Conservation (phyloP, 352 stramenopile species). For the Globisporangium canariense region DNA sequence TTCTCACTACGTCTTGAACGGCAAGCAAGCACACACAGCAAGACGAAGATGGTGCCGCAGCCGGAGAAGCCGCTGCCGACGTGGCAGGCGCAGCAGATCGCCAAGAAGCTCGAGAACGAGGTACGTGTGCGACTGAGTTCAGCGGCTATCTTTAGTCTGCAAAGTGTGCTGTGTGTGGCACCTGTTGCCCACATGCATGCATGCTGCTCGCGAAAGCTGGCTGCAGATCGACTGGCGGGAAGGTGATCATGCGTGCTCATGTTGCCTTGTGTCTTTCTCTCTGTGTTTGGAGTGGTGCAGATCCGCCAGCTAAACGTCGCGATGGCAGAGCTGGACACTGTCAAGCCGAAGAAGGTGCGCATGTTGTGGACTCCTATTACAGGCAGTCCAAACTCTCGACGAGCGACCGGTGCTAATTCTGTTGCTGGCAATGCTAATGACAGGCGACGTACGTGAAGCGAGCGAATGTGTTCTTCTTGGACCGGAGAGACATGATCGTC, state of each 20-base stretch:
- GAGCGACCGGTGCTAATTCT: background rate
- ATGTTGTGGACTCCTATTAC: background rate
- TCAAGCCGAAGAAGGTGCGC: slow-evolving; percentile 65
- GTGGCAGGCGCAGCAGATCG: slow-evolving; percentile 46
- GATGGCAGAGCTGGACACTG: slow-evolving; percentile 62
- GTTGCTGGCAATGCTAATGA: background rate
- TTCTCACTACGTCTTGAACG: too few species aligned
- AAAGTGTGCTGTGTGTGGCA: background rate
- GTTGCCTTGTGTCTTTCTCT: background rate
- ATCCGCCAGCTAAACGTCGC: slow-evolving; percentile 78
- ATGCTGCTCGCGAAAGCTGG: background rate
- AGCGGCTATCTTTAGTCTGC: background rate
- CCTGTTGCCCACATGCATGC: background rate
- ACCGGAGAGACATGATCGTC: slow-evolving; percentile 60
- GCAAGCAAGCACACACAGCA: background rate
- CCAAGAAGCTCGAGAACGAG: slow-evolving; percentile 22
- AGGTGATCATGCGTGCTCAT: background rate
- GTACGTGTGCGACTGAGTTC: slow-evolving; percentile 4
- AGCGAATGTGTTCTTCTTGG: slow-evolving; percentile 74
- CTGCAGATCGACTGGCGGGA: background rate
- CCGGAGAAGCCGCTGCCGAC: background rate
- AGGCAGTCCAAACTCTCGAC: background rate
- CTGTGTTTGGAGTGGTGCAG: slow-evolving; percentile 22
- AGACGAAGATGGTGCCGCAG: background rate
- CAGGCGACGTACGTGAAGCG: slow-evolving; percentile 70